Evolutionary conservation across 192 early-diverging fungal genomes (phyloP), one percentile per base, ranked within the genome.

Genomic region (Mortierella claussenii): DNA sequence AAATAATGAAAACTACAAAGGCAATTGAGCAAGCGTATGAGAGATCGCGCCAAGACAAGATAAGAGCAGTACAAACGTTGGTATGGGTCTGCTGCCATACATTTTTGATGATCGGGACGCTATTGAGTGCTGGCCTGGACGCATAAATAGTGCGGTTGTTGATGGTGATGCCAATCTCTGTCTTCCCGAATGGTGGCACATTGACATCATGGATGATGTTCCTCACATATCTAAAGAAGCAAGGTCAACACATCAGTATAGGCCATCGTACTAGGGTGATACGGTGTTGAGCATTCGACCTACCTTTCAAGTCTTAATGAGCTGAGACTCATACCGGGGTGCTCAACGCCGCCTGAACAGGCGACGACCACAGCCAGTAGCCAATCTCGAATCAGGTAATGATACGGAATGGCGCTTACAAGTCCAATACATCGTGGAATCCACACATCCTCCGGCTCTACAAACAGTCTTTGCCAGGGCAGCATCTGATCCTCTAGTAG

Each of bases 351-450:
- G 31, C 86, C 86, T 7, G 85, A 66, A n/a, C 81, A 79, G 2
- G 88, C 81, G 7, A 82, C 51, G 30, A 90, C 55, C 10, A 94
- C 78, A 37, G 83, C 84, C 47, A 87, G 79, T n/a, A 94, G 59
- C 93, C 93, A 95, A 65, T 95, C 93, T 51, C 88, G 79, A 33
- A 92, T 70, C 26, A 95, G 65, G 48, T 91, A 87, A 66, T 89
- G 83, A 82, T 90, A 95, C 33, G 93, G 88, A 69, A 90, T 88
- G 43, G 84, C 81, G 60, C 92, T 90, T 11, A 92, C 60, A 18
- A 95, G 80, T 0, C 93, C 93, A 20, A 94, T 66, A 57, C 82
- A 78, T 37, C 87, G 78, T 37, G 92, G 92, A 0, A 89, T 74
- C 85, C 91, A 95, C 1, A 92, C 75, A 51, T 90, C 81, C 6